Base-by-base conservation (phyloP, 495 filamentous ascomycete genomes). In the Aspergillus homomorphus region DNA sequence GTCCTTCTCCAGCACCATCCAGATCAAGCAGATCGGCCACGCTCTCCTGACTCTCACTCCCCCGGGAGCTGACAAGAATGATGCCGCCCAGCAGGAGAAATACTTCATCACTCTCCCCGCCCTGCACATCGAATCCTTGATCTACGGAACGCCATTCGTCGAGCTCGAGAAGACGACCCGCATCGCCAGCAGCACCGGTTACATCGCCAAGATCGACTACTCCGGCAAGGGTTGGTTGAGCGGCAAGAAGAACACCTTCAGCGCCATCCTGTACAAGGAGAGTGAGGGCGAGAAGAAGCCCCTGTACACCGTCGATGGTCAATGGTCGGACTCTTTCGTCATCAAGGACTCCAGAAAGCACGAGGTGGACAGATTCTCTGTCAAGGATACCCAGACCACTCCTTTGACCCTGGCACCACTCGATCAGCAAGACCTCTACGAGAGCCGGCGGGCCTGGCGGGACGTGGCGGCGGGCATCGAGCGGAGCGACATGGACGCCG, bases 11-110 rank as follows among this genome's bases (percentile, higher is more conserved):
- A 87, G 88, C 59, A 95, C 93, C 12, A 97, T 98, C 72, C 86
- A 93, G 62, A 87, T 98, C 68, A 95, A 94, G 75, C 93, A 98
- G 78, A 88, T 97, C 71, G 94, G 94, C 54, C 93, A 98, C 66
- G 92, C 93, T n/a, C 74, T 95, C 19, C 82, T 92, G 51, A 85
- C 89, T 24, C 73, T 96, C 54, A 88, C 90, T 49, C 75, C 76
- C 4, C 85, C 77, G 56, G 73, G 74, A 24, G 76, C 80, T 22
- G 74, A 74, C 26, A 75, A 77, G 52, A 79, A 73, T 45, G 64
- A 73, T 65, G 33, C 66, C 10, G 54, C 69, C 54, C 66, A 74
- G 61, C 70, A 83, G 66, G 92, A 96, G 68, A 82, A 81, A 59
- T 96, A 91, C 71, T 75, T 98, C 59, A 96, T 98, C 73, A 96